Evolutionary conservation across 2,329 filamentous ascomycete genomes (phyloP).

Genomic region (Ophiocordyceps camponoti-floridani): DNA sequence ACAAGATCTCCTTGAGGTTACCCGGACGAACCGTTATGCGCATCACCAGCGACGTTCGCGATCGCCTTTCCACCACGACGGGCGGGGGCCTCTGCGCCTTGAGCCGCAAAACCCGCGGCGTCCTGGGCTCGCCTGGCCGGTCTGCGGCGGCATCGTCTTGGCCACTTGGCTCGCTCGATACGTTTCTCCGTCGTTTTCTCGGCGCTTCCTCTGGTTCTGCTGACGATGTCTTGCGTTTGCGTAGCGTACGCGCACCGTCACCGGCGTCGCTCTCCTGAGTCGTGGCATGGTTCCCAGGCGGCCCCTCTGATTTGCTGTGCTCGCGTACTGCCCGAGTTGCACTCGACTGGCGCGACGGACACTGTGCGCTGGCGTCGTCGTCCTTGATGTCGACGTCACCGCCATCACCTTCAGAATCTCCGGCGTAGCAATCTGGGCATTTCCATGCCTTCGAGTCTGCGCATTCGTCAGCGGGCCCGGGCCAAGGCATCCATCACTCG

Average conservation of each 20-base stretch:
- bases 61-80: constrained; percentile 21
- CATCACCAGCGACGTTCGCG: constrained; percentile 15
- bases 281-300: constrained; percentile 60
- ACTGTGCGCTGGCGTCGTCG: constrained; percentile 7
- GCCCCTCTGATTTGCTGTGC: constrained; percentile 11
- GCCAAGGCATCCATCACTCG: background rate
- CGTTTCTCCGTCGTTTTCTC: constrained; percentile 35
- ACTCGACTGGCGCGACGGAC: constrained; percentile 11
- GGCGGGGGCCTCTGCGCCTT: constrained; percentile 23
- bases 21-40: constrained; percentile 18
- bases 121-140: constrained; percentile 11
- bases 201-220: constrained; percentile 40
- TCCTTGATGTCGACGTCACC: constrained; percentile 13
- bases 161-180: constrained; percentile 21
- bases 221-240: constrained; percentile 73
- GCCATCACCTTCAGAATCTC: constrained; percentile 13
- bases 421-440: constrained; percentile 28
- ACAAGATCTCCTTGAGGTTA: constrained; percentile 19
- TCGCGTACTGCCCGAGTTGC: constrained; percentile 33
- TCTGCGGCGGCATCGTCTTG: constrained; percentile 17
- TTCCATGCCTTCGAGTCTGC: constrained; percentile 27
- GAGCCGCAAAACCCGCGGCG: constrained; percentile 41
- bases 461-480: constrained; percentile 7
- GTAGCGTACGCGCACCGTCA: constrained; percentile 59
- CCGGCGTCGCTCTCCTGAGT: constrained; percentile 55